Conservation (phyloP, 352 stramenopile genomes). For the Phytophthora sp. region DNA sequence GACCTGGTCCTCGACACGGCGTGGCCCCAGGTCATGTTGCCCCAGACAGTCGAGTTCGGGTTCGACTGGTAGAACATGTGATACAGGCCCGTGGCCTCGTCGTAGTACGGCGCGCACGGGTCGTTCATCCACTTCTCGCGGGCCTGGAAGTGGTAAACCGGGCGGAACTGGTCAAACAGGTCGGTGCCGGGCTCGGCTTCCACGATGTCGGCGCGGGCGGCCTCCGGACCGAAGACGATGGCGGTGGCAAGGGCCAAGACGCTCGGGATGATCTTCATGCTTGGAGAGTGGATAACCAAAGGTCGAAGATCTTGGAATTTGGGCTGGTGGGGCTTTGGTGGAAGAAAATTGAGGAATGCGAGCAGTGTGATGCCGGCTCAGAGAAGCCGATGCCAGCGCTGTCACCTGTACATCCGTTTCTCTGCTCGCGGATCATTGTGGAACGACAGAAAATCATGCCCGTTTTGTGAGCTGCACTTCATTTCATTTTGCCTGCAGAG, state of each 20-base stretch:
- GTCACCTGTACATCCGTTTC: not conserved
- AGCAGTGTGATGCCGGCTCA: not conserved
- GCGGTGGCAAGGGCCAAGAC: conserved; percentile 12
- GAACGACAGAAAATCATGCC: not conserved
- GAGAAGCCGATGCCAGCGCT: not conserved
- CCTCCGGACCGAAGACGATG: conserved; percentile 16
- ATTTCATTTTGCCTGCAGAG: not conserved
- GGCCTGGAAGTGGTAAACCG: conserved; percentile 64
- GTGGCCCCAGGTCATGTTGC: conserved; percentile 74
- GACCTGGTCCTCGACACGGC: conserved; percentile 65
- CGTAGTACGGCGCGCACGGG: conserved; percentile 45
- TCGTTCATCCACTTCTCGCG: conserved; percentile 66
- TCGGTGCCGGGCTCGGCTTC: conserved; percentile 13
- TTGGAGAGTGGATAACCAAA: not conserved
- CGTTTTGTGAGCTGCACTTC: too few species aligned
- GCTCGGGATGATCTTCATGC: conserved; percentile 11
- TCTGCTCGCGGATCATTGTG: not conserved
- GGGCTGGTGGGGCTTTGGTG: not conserved
- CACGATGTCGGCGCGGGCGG: conserved; percentile 5
- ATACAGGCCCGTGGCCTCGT: conserved; percentile 56
- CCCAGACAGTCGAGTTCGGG: conserved; percentile 48
- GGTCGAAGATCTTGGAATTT: not conserved
- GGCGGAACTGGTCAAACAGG: conserved; percentile 59
- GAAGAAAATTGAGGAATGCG: not conserved
- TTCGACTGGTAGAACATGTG: conserved; percentile 81